Evolutionary conservation across 2,329 filamentous ascomycete genomes (phyloP).

Genomic region (Pyrenophora teres): DNA sequence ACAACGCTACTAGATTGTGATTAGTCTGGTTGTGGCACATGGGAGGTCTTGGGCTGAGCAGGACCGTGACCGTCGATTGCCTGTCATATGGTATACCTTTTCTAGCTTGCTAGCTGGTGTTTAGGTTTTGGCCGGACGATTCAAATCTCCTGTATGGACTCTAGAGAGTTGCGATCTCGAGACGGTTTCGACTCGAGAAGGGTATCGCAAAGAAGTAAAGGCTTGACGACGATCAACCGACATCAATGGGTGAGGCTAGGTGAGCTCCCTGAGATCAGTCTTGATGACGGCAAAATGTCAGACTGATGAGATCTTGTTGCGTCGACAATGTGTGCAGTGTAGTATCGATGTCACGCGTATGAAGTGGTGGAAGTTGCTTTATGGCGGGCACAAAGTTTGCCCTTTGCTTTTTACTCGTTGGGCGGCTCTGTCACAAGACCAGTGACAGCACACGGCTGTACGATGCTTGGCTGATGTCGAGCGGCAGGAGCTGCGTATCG

Average conservation of each 20-base stretch:
- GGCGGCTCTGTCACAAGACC: constrained; percentile 40
- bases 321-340: constrained; percentile 21
- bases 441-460: constrained; percentile 37
- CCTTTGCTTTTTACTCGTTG: constrained; percentile 35
- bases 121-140: constrained; percentile 52
- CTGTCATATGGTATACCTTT: constrained; percentile 49
- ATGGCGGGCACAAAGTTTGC: constrained; percentile 25
- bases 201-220: constrained; percentile 59
- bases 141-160: constrained; percentile 60
- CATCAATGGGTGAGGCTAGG: constrained; percentile 54
- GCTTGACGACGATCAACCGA: constrained; percentile 63
- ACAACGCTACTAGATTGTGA: constrained; percentile 40
- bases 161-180: constrained; percentile 62
- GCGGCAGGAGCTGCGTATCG: constrained; percentile 25
- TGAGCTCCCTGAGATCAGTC: constrained; percentile 32
- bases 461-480: constrained; percentile 35
- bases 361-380: constrained; percentile 26
- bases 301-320: constrained; percentile 26
- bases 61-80: constrained; percentile 40
- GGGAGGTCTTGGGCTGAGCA: constrained; percentile 31
- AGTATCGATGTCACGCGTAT: constrained; percentile 30
- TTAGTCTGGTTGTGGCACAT: constrained; percentile 40
- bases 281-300: constrained; percentile 15
- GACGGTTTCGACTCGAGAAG: constrained; percentile 60
- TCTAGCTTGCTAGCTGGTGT: constrained; percentile 12